phyloP scores from a whole-genome alignment of 306 rosid genomes.

The Potentilla sterilis region DNA sequence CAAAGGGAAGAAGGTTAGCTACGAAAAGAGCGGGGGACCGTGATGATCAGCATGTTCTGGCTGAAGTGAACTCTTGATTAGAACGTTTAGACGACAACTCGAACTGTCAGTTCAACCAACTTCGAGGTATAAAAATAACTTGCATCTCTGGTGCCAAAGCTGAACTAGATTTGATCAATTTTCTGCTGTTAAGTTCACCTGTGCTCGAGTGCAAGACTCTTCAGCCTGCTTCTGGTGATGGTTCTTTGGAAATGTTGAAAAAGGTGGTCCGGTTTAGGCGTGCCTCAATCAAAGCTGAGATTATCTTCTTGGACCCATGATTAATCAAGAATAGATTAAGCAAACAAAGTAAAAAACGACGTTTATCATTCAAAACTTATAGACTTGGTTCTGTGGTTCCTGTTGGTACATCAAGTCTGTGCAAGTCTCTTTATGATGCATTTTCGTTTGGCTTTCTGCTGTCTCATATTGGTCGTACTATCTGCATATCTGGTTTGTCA shows the following conservation, averaged over 20 bases:
- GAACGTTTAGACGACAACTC: slow-evolving; percentile 22
- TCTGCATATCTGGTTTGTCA: too few relatives aligned
- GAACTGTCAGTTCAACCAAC: slow-evolving; percentile 24
- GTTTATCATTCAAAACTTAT: too few relatives aligned
- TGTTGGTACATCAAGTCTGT: too few relatives aligned
- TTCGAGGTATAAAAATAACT: slow-evolving; percentile 41
- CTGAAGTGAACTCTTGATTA: slow-evolving; percentile 13
- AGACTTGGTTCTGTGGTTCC: too few relatives aligned
- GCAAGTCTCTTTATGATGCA: too few relatives aligned
- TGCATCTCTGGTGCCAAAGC: slow-evolving; percentile 38
- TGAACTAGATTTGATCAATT: slow-evolving; percentile 48
- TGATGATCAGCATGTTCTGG: neutral
- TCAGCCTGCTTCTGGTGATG: slow-evolving; percentile 29
- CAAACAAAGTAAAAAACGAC: too few relatives aligned
- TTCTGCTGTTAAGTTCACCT: slow-evolving; percentile 42
- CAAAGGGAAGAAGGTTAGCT: too few relatives aligned
- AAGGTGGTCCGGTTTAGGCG: neutral
- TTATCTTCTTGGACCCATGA: slow-evolving; percentile 30
- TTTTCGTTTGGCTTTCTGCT: too few relatives aligned
- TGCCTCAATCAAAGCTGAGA: slow-evolving; percentile 21
- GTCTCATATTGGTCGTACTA: too few relatives aligned
- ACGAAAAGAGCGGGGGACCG: too few relatives aligned
- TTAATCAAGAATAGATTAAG: too few relatives aligned
- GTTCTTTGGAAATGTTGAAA: slow-evolving; percentile 23
- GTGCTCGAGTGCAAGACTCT: slow-evolving; percentile 49